Base-by-base conservation (phyloP, 345 rosid species). In the Citrus glauca region DNA sequence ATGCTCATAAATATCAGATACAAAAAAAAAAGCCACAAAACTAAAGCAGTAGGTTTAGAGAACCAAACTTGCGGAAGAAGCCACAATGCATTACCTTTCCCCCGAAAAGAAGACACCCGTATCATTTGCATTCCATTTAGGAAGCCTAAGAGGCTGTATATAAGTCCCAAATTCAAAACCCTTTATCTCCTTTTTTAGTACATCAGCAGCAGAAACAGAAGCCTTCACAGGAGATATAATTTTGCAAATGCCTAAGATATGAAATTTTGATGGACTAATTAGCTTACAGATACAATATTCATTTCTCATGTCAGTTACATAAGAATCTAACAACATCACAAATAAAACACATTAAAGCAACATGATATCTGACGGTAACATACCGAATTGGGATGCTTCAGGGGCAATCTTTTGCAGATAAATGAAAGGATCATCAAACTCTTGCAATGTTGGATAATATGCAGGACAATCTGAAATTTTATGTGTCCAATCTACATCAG, bases 111-210 rank as follows among this genome's bases (percentile, higher is more conserved):
- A 89, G 13, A 85, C 82, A 50, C 80, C 89, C 71, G 77, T 81
- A 72, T 87, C 91, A n/a, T 87, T 82, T 22, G 61, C 37, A 81
- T 89, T 87, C 94, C 92, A 91, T 73, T 83, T 84, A 24, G 91
- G 89, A 53, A 89, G 86, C 71, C 90, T 88, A 55, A 91, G 90
- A 69, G 88, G 90, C 63, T 91, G 95, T 48, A 87, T 83, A 63
- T 88, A 83, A 27, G 91, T 84, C 28, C 81, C 84, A 81, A 91
- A 91, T 78, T 88, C 78, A 60, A 91, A 89, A 9, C 87, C 87
- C 45, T 78, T 74, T 70, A 76, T 77, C 82, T 91, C 95, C 76
- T 79, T 88, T 82, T 69, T 91, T 67, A 91, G 73, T 38, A 89
- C 91, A 77, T 80, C 78, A 37, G 89, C 89, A 33, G 95, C 95